A percentile compares a stretch with the other conserved stretches of the same genome.
phyloP scores from a whole-genome alignment of 2,329 filamentous ascomycete species.

The Fusarium continuum region DNA sequence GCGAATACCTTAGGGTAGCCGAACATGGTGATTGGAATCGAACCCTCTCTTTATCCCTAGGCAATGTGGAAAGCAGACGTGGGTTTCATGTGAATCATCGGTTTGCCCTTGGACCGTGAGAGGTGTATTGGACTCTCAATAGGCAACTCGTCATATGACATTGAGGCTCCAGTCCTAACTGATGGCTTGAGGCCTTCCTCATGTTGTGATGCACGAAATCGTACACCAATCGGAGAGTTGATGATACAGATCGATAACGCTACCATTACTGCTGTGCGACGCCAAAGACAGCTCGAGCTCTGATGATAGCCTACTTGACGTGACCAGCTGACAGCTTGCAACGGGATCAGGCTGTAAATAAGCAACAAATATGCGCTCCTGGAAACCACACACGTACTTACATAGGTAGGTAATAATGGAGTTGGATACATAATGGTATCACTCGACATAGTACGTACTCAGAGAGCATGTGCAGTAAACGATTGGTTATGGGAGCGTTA shows the following conservation, averaged over 20 bases:
- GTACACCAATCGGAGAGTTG: constrained; percentile 23
- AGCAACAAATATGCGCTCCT: not conserved
- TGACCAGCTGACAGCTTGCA: constrained; percentile 4
- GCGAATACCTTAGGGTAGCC: constrained; percentile 5
- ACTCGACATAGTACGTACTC: constrained; percentile 28
- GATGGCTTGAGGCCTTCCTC: constrained; percentile 26
- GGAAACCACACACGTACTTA: not conserved
- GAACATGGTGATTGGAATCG: not conserved
- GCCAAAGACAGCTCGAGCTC: constrained; percentile 15
- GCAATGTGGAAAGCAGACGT: not conserved
- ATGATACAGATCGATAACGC: constrained; percentile 26
- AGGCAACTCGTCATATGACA: constrained; percentile 7
- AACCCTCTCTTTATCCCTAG: not conserved
- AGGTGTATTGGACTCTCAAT: not conserved
- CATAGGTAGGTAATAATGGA: too few relatives aligned
- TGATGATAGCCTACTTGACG: constrained; percentile 4
- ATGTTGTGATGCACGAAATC: constrained; percentile 36
- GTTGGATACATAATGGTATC: constrained; percentile 2
- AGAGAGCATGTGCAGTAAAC: constrained; percentile 41
- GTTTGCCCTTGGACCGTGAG: not conserved
- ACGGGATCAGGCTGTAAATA: not conserved
- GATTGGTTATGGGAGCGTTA: constrained; percentile 32
- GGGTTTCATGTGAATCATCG: constrained; percentile 1
- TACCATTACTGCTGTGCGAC: constrained; percentile 24
- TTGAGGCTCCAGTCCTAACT: not conserved